Evolutionary conservation across 2,329 filamentous ascomycete genomes (phyloP).

Genomic region (Fusarium fujikuroi): DNA sequence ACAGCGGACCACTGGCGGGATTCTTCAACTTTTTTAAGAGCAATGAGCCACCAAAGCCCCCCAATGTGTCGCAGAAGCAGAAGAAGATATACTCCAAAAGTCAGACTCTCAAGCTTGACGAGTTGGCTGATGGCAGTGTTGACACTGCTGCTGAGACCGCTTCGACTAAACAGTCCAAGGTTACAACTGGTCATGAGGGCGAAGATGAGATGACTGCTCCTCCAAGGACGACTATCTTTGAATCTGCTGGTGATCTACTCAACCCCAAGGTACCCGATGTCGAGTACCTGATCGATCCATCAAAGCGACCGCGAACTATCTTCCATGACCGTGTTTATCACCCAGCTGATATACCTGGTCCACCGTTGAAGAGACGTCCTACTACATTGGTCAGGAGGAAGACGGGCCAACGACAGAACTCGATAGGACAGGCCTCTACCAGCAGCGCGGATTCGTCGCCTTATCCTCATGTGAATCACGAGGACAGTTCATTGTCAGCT

Average conservation of each 20-base stretch:
- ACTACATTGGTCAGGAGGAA: constrained; percentile 51
- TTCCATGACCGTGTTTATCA: constrained; percentile 98
- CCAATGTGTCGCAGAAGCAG: constrained; percentile 66
- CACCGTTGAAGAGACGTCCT: constrained; percentile 70
- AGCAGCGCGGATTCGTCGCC: constrained; percentile 50
- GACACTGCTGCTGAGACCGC: constrained; percentile 4
- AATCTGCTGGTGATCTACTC: constrained; percentile 91
- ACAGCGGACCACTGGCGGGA: constrained; percentile 65
- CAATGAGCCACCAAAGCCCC: constrained; percentile 61
- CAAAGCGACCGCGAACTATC: constrained; percentile 84
- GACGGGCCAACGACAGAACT: constrained; percentile 41
- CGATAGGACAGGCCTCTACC: constrained; percentile 38
- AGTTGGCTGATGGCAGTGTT: constrained; percentile 5
- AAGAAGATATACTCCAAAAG: constrained; percentile 80
- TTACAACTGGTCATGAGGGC: constrained; percentile 63
- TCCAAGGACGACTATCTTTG: constrained; percentile 91
- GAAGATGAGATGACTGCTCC: constrained; percentile 70
- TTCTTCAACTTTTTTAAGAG: constrained; percentile 80
- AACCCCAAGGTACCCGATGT: constrained; percentile 86
- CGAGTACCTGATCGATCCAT: constrained; percentile 86
- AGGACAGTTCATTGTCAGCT: constrained; percentile 57
- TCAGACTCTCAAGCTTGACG: constrained; percentile 69
- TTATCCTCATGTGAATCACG: constrained; percentile 50
- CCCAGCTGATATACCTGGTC: constrained; percentile 88
- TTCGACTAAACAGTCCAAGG: constrained; percentile 47